Percentiles rank a stretch among this genome's conserved stretches.
phyloP scores from a whole-genome alignment of 208 protist genomes.

The Trichomonas tenax region DNA sequence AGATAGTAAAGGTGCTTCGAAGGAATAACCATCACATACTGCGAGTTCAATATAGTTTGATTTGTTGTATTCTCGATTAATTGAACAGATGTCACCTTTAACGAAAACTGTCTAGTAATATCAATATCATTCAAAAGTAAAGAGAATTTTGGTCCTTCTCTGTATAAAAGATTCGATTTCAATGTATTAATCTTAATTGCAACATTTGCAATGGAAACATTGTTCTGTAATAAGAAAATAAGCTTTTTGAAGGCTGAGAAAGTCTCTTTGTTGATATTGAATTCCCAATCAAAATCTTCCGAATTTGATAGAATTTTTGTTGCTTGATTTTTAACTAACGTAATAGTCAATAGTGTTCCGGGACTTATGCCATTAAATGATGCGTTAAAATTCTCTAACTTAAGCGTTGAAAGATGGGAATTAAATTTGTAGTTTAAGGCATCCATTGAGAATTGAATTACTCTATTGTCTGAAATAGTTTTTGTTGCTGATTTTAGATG shows the following conservation, averaged over 20 bases:
- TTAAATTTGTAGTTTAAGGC: no score
- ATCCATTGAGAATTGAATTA: no score
- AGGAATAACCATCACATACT: not conserved
- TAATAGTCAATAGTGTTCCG: no score
- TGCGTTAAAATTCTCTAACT: no score
- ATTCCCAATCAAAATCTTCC: not conserved
- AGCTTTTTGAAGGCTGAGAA: not conserved
- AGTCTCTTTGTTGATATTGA: not conserved
- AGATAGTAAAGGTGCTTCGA: not conserved
- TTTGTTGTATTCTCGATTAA: not conserved
- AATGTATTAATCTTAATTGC: not conserved
- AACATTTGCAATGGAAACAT: not conserved
- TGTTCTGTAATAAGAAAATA: not conserved
- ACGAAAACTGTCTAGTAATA: not conserved
- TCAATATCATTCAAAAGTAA: not conserved
- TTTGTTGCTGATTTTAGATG: no score
- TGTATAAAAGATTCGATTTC: not conserved
- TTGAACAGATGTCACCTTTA: not conserved
- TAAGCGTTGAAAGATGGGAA: no score
- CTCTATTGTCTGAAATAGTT: no score
- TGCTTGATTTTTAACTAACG: no score
- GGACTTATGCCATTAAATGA: no score
- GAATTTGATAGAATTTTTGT: no score
- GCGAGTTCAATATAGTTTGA: not conserved
- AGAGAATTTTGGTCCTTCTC: not conserved